Evolutionary conservation across 2,329 filamentous ascomycete species (phyloP).

Genomic region (Ceratocystis variospora): DNA sequence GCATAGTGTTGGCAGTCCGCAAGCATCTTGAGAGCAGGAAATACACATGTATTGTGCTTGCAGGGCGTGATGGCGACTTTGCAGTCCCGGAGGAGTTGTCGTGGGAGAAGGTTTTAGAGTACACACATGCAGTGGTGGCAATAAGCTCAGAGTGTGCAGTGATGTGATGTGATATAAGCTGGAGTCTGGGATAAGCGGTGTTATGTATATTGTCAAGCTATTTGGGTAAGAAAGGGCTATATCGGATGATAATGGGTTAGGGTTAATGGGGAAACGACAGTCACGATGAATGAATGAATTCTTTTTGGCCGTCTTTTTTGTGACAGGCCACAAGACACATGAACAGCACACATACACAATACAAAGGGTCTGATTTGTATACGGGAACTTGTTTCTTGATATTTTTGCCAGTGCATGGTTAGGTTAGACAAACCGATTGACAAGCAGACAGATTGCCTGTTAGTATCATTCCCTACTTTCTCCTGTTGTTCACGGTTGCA

Average conservation of each 20-base stretch:
- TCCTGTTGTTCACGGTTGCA: not conserved
- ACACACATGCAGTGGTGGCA: constrained; percentile 17
- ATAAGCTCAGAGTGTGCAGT: constrained; percentile 16
- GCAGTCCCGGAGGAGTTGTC: constrained; percentile 11
- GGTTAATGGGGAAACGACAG: not conserved
- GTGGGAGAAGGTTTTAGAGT: constrained; percentile 17
- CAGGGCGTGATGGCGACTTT: constrained; percentile 15
- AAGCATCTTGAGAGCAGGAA: constrained; percentile 10
- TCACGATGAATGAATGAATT: not conserved
- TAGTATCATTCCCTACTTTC: no score
- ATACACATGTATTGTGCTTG: constrained; percentile 13
- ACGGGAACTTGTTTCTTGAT: no score
- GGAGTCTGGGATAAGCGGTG: not conserved
- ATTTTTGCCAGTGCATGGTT: no score
- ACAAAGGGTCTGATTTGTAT: not conserved
- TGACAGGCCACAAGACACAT: not conserved
- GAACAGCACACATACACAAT: not conserved
- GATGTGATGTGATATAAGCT: constrained; percentile 10
- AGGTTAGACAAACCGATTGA: no score
- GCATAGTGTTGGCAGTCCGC: constrained; percentile 13
- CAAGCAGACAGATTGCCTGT: no score
- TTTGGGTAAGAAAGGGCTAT: not conserved
- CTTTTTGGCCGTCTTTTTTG: no score
- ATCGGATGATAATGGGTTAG: not conserved
- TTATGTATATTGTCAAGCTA: not conserved